Conservation (phyloP, 768 basidiomycete genomes). For the Leccinum pellstonianum region DNA sequence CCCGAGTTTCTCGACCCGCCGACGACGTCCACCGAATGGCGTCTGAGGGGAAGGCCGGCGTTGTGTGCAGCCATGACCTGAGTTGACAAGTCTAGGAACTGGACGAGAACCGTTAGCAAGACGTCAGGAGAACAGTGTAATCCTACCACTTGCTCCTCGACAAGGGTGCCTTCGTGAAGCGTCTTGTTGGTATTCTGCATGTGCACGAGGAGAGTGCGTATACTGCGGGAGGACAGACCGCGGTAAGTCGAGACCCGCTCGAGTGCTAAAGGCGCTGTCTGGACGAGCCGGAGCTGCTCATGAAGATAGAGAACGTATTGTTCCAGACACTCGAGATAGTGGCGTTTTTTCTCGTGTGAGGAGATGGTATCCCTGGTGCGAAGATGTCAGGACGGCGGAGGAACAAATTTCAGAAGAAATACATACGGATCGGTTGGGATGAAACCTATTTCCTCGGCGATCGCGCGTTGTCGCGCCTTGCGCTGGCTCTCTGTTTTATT, state of each 20-base stretch:
- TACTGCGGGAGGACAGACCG: conserved; percentile 61
- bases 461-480: conserved; percentile 56
- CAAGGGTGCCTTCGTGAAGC: conserved; percentile 47
- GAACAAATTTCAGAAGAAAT: neutral
- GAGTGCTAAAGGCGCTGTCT: conserved; percentile 44
- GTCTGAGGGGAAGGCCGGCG: conserved; percentile 28
- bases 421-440: conserved; percentile 60
- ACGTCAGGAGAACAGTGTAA: neutral
- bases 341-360: conserved; percentile 74
- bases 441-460: conserved; percentile 57
- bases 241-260: conserved; percentile 51
- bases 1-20: conserved; percentile 14
- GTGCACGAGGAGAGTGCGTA: conserved; percentile 69
- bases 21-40: conserved; percentile 30
- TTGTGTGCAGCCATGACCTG: conserved; percentile 30
- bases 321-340: conserved; percentile 72
- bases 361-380: conserved; percentile 62
- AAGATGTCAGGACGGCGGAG: neutral
- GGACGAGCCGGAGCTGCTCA: conserved; percentile 54
- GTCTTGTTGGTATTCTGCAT: conserved; percentile 58
- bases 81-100: conserved; percentile 32
- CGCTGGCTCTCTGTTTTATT: conserved; percentile 49
- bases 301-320: conserved; percentile 68
- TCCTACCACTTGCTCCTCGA: conserved; percentile 56
- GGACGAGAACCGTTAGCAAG: neutral